These are phyloP conservation scores for Pseudogymnoascus destructans DNA, from an alignment of 2,329 filamentous ascomycete species.

Conservation along the genomic window DNA sequence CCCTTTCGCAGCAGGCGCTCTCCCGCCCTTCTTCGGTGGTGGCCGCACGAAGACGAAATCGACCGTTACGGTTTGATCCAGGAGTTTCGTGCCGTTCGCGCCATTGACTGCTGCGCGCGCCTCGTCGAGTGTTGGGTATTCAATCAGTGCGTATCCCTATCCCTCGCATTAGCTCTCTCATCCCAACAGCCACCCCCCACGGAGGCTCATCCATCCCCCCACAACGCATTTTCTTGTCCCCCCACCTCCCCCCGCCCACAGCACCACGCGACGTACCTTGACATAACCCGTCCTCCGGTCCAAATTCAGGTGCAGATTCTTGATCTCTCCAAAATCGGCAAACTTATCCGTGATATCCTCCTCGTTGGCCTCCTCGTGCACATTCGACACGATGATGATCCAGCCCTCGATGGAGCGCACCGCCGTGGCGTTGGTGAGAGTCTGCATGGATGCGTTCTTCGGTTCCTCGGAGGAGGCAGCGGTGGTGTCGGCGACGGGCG, in stretches of 20 bases:
- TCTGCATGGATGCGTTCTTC: conserved; percentile 55
- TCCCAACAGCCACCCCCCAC: background rate
- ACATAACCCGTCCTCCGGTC: conserved; percentile 75
- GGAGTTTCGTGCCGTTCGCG: conserved; percentile 61
- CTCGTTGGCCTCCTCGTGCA: conserved; percentile 77
- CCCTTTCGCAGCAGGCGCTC: conserved; percentile 22
- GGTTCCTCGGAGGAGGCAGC: conserved; percentile 35
- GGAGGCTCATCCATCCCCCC: background rate
- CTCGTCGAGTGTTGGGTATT: conserved; percentile 67
- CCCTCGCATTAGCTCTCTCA: background rate
- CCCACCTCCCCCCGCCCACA: background rate
- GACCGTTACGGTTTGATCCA: conserved; percentile 69
- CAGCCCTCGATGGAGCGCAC: conserved; percentile 81
- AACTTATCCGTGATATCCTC: conserved; percentile 73
- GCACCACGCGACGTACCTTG: conserved; percentile 45
- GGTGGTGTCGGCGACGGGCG: conserved; percentile 17
- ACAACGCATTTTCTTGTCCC: background rate
- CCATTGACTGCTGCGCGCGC: conserved; percentile 71
- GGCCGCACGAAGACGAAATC: conserved; percentile 80
- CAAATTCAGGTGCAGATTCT: conserved; percentile 74
- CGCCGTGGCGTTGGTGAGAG: conserved; percentile 59
- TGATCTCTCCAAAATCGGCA: conserved; percentile 74
- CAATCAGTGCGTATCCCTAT: conserved; percentile 74
- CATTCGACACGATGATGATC: conserved; percentile 78
- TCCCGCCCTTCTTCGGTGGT: conserved; percentile 43